These are phyloP conservation scores for Bryum argenteum DNA, from an alignment of 225 moss, liverwort and hornwort species.

Conservation along the genomic window DNA sequence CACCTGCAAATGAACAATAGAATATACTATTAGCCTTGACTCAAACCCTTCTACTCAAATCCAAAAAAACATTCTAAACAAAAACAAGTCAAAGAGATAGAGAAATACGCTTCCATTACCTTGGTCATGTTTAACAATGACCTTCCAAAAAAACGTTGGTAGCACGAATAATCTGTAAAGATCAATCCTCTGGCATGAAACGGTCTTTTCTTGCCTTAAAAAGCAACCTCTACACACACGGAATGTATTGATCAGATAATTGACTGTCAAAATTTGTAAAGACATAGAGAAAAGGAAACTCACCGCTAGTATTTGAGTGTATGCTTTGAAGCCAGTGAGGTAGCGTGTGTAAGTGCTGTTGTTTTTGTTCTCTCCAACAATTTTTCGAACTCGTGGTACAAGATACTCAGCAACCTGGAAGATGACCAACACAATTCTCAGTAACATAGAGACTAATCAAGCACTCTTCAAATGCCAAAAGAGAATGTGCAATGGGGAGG, in stretches of 20 bases:
- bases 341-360: conserved; percentile 94
- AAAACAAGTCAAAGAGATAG: too few relatives aligned
- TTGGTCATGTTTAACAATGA: conserved; percentile 4
- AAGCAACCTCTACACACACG: conserved; percentile 76
- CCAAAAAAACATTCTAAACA: too few relatives aligned
- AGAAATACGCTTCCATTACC: conserved; percentile 20
- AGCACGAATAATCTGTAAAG: not conserved
- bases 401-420: conserved; percentile 84
- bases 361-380: conserved; percentile 76
- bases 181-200: conserved; percentile 82
- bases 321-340: conserved; percentile 91
- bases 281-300: conserved; percentile 30
- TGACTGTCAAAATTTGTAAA: too few relatives aligned
- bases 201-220: conserved; percentile 96
- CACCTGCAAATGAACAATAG: too few relatives aligned
- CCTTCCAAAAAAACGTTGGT: conserved; percentile 13
- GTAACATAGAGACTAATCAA: not conserved
- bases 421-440: not conserved
- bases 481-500: not conserved
- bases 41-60: too few relatives aligned
- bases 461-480: not conserved
- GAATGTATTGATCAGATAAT: not conserved
- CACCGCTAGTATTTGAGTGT: conserved; percentile 91
- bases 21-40: too few relatives aligned
- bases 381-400: conserved; percentile 84